Evolutionary conservation across 495 filamentous ascomycete genomes (phyloP).

Genomic region (Eremomyces bilateralis): DNA sequence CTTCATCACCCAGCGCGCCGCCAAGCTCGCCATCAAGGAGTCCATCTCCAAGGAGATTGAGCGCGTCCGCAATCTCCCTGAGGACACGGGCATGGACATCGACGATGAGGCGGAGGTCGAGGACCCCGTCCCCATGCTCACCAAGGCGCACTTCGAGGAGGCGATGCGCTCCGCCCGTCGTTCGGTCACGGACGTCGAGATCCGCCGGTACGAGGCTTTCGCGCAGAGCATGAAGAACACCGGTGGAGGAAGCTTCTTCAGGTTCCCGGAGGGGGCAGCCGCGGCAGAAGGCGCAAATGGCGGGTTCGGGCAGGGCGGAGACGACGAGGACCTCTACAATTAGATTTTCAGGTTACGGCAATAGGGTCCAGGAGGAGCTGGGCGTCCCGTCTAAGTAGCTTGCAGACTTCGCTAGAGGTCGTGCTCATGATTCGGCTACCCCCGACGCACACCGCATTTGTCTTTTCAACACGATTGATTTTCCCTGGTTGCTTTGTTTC

Average conservation of each 20-base stretch:
- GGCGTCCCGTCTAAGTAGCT: too few species aligned
- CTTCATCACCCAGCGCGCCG: conserved; percentile 94
- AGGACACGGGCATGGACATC: conserved; percentile 65
- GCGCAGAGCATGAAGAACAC: conserved; percentile 97
- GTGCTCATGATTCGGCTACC: too few species aligned
- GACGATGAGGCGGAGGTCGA: conserved; percentile 67
- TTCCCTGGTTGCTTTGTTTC: too few species aligned
- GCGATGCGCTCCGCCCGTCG: conserved; percentile 84
- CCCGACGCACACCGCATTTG: too few species aligned
- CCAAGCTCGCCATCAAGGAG: conserved; percentile 98
- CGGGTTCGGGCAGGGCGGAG: conserved; percentile 12
- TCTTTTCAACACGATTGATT: too few species aligned
- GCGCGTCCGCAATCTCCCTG: conserved; percentile 64
- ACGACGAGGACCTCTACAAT: conserved; percentile 19
- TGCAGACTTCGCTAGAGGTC: too few species aligned
- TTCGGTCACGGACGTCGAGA: conserved; percentile 90
- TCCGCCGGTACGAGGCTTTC: conserved; percentile 94
- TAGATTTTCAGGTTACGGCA: too few species aligned
- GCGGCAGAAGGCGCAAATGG: conserved; percentile 10
- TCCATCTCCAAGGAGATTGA: conserved; percentile 80
- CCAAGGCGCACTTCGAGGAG: conserved; percentile 93
- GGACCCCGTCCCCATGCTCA: conserved; percentile 91
- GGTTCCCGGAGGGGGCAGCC: conserved; percentile 44
- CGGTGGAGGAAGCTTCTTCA: conserved; percentile 86
- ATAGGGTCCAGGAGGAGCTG: too few species aligned